Percentiles rank a stretch among this genome's conserved stretches.
Evolutionary conservation across 1,284 basidiomycete genomes (phyloP).

Genomic region (Tremellales sp.): DNA sequence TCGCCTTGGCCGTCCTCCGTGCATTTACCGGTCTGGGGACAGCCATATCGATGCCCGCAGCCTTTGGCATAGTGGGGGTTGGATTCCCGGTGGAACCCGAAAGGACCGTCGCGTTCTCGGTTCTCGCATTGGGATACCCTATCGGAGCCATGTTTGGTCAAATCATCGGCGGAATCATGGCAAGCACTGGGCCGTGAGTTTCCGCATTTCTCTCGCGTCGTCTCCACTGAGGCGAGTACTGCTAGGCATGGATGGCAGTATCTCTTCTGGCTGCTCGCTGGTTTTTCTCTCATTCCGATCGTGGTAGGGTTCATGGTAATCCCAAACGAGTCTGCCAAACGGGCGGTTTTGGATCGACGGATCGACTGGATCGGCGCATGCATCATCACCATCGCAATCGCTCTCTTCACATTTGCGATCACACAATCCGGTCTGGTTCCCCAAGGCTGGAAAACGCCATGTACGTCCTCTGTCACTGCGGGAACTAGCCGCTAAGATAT

Average conservation of each 20-base stretch:
- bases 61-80: slow-evolving; percentile 39
- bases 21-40: slow-evolving; percentile 21
- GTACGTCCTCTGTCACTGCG: slow-evolving; percentile 13
- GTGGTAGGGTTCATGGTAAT: slow-evolving; percentile 30
- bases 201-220: not conserved
- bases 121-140: slow-evolving; percentile 31
- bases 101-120: slow-evolving; percentile 35
- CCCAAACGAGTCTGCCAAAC: slow-evolving; percentile 22
- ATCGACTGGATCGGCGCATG: slow-evolving; percentile 34
- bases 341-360: slow-evolving; percentile 4
- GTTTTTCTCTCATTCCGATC: slow-evolving; percentile 29
- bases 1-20: slow-evolving; percentile 22
- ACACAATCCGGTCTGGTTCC: slow-evolving; percentile 26
- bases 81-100: slow-evolving; percentile 30
- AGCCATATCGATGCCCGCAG: slow-evolving; percentile 26
- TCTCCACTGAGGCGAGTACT: not conserved
- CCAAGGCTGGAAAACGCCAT: slow-evolving; percentile 28
- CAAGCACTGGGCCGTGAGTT: slow-evolving; percentile 17
- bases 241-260: slow-evolving; percentile 32
- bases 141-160: slow-evolving; percentile 24
- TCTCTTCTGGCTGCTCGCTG: slow-evolving; percentile 38
- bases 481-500: not conserved
- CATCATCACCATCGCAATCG: slow-evolving; percentile 30
- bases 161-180: slow-evolving; percentile 28
- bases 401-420: slow-evolving; percentile 30